These are phyloP conservation scores for Pyrenophora graminea DNA, from an alignment of 2,329 filamentous ascomycete genomes.

Conservation along the genomic window DNA sequence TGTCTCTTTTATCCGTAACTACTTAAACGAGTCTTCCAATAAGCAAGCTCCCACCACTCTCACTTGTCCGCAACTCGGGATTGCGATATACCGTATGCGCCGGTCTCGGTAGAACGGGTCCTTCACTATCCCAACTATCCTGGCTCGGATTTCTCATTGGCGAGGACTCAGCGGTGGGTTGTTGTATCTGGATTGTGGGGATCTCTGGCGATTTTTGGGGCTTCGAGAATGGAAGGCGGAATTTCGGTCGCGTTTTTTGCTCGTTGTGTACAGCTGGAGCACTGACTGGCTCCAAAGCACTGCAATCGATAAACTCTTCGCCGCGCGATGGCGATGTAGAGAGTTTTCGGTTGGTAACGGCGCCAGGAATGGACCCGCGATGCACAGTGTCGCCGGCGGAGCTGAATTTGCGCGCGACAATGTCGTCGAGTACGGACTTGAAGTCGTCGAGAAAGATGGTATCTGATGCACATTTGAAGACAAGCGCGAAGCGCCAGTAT, in stretches of 20 bases:
- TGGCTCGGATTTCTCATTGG: constrained; percentile 26
- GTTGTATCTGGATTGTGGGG: constrained; percentile 33
- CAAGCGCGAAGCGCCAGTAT: constrained; percentile 43
- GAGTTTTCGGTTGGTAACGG: constrained; percentile 10
- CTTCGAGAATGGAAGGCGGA: constrained; percentile 22
- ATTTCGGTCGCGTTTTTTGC: constrained; percentile 13
- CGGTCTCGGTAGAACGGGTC: constrained; percentile 22
- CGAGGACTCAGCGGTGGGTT: constrained; percentile 24
- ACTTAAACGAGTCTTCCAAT: constrained; percentile 25
- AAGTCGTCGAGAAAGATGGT: constrained; percentile 46
- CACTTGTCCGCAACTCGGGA: constrained; percentile 9
- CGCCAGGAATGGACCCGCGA: constrained; percentile 17
- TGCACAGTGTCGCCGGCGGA: constrained; percentile 20
- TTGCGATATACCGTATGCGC: constrained; percentile 22
- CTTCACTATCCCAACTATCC: constrained; percentile 26
- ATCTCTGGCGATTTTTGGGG: constrained; percentile 2
- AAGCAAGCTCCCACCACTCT: constrained; percentile 22
- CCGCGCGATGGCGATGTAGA: constrained; percentile 22
- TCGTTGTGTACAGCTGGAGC: not conserved
- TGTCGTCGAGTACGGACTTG: constrained; percentile 42
- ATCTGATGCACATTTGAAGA: constrained; percentile 45
- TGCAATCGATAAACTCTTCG: constrained; percentile 27
- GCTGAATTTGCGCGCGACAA: constrained; percentile 33
- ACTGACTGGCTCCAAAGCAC: constrained; percentile 9
- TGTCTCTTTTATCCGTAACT: constrained; percentile 14